Evolutionary conservation across 129 eudicot genomes (phyloP).

Genomic region (Silybum marianum): DNA sequence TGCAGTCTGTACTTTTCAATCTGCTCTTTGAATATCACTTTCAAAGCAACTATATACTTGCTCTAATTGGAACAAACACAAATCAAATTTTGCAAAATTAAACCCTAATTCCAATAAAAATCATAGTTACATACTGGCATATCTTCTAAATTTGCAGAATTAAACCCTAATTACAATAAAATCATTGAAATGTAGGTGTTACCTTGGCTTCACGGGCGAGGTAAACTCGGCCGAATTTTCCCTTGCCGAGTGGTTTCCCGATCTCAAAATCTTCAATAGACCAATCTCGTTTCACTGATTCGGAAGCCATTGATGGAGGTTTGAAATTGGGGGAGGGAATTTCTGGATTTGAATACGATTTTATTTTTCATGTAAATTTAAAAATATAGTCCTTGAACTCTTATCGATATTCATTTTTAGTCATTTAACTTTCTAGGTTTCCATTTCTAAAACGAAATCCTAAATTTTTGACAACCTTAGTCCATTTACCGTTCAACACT

Average conservation of each 20-base stretch:
- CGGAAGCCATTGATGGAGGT: constrained; percentile 33
- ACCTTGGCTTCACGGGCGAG: constrained; percentile 94
- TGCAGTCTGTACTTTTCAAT: constrained; percentile 75
- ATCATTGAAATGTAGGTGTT: not conserved
- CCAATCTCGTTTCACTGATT: constrained; percentile 43
- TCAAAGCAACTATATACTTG: constrained; percentile 83
- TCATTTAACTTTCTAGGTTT: not conserved
- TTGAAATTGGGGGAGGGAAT: constrained; percentile 10
- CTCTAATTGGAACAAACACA: constrained; percentile 40
- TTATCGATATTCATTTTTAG: not conserved
- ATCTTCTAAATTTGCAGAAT: too few species aligned
- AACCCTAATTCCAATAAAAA: constrained; percentile 16
- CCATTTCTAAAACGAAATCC: not conserved
- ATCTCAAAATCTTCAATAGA: constrained; percentile 74
- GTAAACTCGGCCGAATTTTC: constrained; percentile 92
- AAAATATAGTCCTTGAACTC: not conserved
- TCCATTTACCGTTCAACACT: not conserved
- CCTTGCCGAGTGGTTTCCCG: constrained; percentile 89
- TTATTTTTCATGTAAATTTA: not conserved
- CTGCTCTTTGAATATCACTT: constrained; percentile 90
- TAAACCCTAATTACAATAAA: too few species aligned
- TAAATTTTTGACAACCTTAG: not conserved
- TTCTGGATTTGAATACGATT: constrained; percentile 3
- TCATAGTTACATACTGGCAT: not conserved
- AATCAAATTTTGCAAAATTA: constrained; percentile 3